Evolutionary conservation across 1,284 basidiomycete genomes (phyloP).

Genomic region (Cryptococcus sp.): DNA sequence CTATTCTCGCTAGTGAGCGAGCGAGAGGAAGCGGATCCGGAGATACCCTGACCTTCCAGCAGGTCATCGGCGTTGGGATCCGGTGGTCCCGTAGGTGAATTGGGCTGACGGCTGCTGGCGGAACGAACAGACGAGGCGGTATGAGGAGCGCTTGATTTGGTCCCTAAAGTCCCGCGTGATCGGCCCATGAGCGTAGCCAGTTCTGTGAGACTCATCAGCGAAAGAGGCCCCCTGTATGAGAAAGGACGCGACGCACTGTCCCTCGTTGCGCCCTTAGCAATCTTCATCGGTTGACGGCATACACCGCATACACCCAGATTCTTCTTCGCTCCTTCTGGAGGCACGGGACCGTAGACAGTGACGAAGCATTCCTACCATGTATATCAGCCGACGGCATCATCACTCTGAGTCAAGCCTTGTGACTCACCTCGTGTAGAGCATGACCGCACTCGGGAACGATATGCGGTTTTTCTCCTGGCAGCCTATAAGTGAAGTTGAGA

Average conservation of each 20-base stretch:
- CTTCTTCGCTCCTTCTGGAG: conserved; percentile 64
- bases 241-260: conserved; percentile 68
- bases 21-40: conserved; percentile 55
- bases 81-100: conserved; percentile 10
- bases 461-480: conserved; percentile 93
- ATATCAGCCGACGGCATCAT: conserved; percentile 11
- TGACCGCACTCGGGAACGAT: conserved; percentile 97
- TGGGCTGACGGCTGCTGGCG: conserved; percentile 8
- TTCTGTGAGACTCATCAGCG: conserved; percentile 58
- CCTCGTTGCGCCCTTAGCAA: conserved; percentile 62
- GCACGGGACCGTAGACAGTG: conserved; percentile 87
- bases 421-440: conserved; percentile 82
- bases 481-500: conserved; percentile 50
- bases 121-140: conserved; percentile 29
- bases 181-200: conserved; percentile 86
- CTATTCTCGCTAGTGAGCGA: conserved; percentile 43
- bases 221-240: not conserved
- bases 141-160: conserved; percentile 52
- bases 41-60: conserved; percentile 59
- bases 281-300: conserved; percentile 90
- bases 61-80: conserved; percentile 80
- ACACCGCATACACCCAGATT: conserved; percentile 94
- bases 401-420: conserved; percentile 1
- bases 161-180: conserved; percentile 47
- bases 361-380: conserved; percentile 80